Base-by-base conservation (phyloP, 306 rosid genomes). In the Fragaria ananassa region DNA sequence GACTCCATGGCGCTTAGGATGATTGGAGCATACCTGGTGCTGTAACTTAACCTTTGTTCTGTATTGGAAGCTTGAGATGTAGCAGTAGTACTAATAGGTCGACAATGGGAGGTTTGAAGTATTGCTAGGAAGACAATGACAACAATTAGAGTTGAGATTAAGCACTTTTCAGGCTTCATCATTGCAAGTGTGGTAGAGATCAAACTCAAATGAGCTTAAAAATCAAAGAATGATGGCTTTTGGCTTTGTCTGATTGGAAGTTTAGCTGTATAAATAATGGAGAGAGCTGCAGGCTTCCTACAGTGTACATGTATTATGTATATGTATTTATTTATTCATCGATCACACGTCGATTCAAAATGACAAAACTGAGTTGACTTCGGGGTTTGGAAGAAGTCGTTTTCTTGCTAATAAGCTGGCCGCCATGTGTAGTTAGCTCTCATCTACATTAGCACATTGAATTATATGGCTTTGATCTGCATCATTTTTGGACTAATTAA, bases 341-440 rank as follows among this genome's bases (percentile, higher is more conserved):
- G 14, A 6, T 41, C 50, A 19, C 68, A 72, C 76, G 76, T 72
- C 61, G 17, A 13, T 21, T 34, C 21, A 9, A 41, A 58, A 25
- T 58, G 70, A 10, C 60, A 83, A 78, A 79, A 67, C 2, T 10
- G n/a, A 81, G 86, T 86, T 79, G 91, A 87, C 87, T 89, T 77
- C 3, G 45, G 27, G n/a, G 46, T 34, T 81, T 35, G 56, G 4
- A 37, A 42, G 66, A 51, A 75, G 64, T 78, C 63, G 21, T 54
- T 81, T 61, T 72, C 86, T 44, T 31, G 6, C 25, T 5, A 68
- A 67, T 76, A 68, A 66, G 78, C 74, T 39, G 72, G 76, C 50
- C 9, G 1, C 31, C 3, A 10, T 58, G 15, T 56, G 65, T 21
- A 44, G 44, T 61, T 68, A 64, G 69, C 25, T 31, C 51, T 47